These are phyloP conservation scores for Hordeum pubiflorum DNA, from an alignment of 202 grass and related monocot species.

Conservation along the genomic window DNA sequence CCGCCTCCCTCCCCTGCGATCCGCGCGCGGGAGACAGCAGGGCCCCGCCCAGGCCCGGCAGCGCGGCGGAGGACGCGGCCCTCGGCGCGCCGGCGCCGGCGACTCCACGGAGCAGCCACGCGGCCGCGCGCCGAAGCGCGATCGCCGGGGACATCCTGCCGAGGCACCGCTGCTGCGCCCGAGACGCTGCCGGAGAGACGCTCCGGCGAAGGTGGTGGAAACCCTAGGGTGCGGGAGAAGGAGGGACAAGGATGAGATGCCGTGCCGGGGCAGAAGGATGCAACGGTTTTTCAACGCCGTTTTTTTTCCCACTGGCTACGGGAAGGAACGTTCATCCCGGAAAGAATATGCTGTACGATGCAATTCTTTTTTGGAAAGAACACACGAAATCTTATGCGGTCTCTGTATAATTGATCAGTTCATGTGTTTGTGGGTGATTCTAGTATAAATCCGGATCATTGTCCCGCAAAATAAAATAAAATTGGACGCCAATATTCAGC, in stretches of 20 bases:
- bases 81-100: conserved; percentile 2
- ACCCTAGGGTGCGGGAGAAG: not conserved
- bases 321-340: too few species aligned
- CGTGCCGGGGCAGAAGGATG: not conserved
- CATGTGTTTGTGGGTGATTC: too few species aligned
- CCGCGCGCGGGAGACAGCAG: not conserved
- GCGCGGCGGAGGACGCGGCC: not conserved
- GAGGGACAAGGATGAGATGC: not conserved
- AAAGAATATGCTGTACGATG: not conserved
- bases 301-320: not conserved
- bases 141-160: not conserved
- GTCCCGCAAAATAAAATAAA: too few species aligned
- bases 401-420: too few species aligned
- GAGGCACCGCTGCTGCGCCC: not conserved
- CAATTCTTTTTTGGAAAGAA: too few species aligned
- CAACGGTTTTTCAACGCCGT: not conserved
- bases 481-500: too few species aligned
- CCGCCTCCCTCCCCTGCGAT: not conserved
- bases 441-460: too few species aligned
- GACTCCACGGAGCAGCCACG: not conserved
- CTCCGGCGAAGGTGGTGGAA: not conserved
- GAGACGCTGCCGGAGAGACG: not conserved
- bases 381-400: too few species aligned
- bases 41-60: not conserved
- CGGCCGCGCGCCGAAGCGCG: not conserved